These are phyloP conservation scores for Chalaropsis thielavioides DNA, from an alignment of 2,329 filamentous ascomycete genomes.

Conservation along the genomic window DNA sequence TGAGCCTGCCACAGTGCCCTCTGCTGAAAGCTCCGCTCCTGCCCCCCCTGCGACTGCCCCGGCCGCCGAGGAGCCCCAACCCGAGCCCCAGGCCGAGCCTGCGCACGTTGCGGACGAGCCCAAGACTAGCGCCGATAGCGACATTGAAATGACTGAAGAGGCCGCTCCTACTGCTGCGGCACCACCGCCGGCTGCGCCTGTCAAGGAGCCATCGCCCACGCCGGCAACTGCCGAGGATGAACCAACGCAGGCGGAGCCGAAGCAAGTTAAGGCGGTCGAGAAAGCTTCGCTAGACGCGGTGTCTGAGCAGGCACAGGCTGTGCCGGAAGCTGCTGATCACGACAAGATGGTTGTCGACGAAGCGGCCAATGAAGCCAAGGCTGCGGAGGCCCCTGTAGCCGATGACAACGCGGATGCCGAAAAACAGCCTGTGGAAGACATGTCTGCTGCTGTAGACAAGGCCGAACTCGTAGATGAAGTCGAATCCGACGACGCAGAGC, in stretches of 20 bases:
- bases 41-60: background rate
- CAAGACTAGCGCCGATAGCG: background rate
- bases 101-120: background rate
- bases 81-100: background rate
- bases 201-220: background rate
- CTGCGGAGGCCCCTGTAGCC: background rate
- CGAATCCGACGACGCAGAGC: background rate
- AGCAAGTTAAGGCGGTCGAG: too few relatives aligned
- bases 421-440: background rate
- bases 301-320: too few relatives aligned
- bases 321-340: too few relatives aligned
- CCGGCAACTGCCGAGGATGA: too few relatives aligned
- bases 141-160: background rate
- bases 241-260: too few relatives aligned
- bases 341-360: too few relatives aligned
- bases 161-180: background rate
- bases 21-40: background rate
- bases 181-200: background rate
- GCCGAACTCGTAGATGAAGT: background rate
- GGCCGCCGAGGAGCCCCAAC: background rate
- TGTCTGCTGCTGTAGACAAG: background rate
- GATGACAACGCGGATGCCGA: background rate
- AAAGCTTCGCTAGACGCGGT: too few relatives aligned
- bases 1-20: background rate
- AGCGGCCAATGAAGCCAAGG: background rate